phyloP scores from a whole-genome alignment of 805 yeast species.

The Groenewaldozyma tartarivorans region DNA sequence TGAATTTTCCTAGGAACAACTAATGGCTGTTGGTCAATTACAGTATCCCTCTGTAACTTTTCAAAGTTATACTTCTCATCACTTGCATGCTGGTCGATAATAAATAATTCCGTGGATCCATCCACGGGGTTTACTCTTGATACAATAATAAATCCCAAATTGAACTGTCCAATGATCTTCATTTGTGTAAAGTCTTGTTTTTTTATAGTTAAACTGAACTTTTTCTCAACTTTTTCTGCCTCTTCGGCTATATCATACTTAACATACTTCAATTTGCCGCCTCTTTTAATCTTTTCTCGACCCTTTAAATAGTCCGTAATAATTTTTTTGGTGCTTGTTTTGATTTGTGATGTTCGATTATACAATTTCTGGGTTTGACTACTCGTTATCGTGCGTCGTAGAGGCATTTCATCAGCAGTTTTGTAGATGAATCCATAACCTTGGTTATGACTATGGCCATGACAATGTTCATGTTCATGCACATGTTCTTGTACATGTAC shows the following conservation, averaged over 20 bases:
- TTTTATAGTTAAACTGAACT: conserved; percentile 49
- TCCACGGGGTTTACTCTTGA: conserved; percentile 28
- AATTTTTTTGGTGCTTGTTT: too few relatives aligned
- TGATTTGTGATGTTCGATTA: too few relatives aligned
- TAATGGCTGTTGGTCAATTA: conserved; percentile 60
- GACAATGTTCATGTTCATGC: not conserved
- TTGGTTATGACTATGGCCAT: not conserved
- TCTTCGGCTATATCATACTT: conserved; percentile 4
- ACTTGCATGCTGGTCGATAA: conserved; percentile 95
- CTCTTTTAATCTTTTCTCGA: not conserved
- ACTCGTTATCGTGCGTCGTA: not conserved
- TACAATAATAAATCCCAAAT: conserved; percentile 86
- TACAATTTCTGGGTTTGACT: not conserved
- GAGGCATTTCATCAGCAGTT: too few relatives aligned
- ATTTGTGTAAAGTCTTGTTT: conserved; percentile 67
- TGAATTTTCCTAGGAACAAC: conserved; percentile 51
- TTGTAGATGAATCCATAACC: too few relatives aligned
- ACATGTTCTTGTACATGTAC: not conserved
- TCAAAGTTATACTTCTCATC: conserved; percentile 95
- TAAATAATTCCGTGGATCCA: conserved; percentile 52
- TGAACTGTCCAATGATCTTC: conserved; percentile 88
- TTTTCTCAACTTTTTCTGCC: conserved; percentile 41
- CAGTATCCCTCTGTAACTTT: conserved; percentile 43
- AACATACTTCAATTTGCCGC: not conserved
- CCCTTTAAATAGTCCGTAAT: too few relatives aligned